Percentiles rank a stretch among this genome's conserved stretches.
phyloP scores from a whole-genome alignment of 2,329 filamentous ascomycete genomes.

The Sporothrix curviconia region DNA sequence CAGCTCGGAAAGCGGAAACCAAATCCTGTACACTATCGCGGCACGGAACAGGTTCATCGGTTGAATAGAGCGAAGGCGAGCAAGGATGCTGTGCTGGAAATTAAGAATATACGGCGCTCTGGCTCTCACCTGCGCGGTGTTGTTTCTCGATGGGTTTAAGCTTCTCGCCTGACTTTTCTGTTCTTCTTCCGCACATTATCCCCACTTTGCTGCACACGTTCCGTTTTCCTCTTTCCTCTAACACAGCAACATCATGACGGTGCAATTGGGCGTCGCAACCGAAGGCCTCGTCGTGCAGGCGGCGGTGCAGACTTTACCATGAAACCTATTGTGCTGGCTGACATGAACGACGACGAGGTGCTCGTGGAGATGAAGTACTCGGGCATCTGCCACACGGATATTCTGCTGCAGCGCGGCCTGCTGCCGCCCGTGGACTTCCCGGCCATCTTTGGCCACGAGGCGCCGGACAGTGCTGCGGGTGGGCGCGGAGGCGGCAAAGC shows the following conservation, averaged over 20 bases:
- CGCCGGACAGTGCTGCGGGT: conserved; percentile 79
- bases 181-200: too few relatives aligned
- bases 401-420: conserved; percentile 20
- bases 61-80: too few relatives aligned
- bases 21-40: too few relatives aligned
- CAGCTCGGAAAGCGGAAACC: too few relatives aligned
- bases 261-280: neutral
- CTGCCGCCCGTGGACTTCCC: conserved; percentile 20
- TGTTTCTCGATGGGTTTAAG: too few relatives aligned
- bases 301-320: neutral
- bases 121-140: too few relatives aligned
- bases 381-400: conserved; percentile 24
- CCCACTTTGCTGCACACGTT: too few relatives aligned
- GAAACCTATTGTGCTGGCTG: neutral
- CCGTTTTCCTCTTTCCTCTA: too few relatives aligned
- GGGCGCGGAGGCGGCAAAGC: conserved; percentile 35
- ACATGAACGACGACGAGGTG: conserved; percentile 18
- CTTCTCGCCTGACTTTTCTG: too few relatives aligned
- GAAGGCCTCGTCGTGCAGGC: conserved; percentile 4
- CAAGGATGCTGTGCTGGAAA: too few relatives aligned
- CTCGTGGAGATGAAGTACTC: conserved; percentile 25
- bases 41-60: too few relatives aligned
- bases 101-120: too few relatives aligned
- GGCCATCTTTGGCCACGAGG: conserved; percentile 53
- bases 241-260: neutral